Evolutionary conservation across 805 yeast species (phyloP), one percentile per base, ranked within the genome.

Genomic region (Lachancea waltii): DNA sequence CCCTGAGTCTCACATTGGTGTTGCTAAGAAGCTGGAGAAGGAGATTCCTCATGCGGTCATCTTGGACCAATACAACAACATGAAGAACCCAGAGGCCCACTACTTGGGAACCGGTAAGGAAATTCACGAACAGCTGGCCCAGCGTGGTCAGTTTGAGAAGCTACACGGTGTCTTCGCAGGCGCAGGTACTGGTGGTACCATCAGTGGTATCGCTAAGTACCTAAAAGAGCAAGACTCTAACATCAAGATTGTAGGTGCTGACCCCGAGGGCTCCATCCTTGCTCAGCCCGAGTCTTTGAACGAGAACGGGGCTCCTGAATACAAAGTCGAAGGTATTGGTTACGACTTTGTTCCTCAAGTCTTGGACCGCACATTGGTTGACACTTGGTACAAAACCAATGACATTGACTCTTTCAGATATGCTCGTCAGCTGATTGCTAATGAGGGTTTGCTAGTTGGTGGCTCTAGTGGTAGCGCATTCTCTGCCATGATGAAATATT

Each of bases 131-230:
- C 95, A 85, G 63, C 74, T 90, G 11, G 63, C 70, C 18, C 42
- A 53, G 7, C 37, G 59, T 20, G 41, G 50, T 18, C 36, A 45
- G 35, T 59, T 58, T 33, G 85, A 89, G 24, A 73, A 78, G 43
- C 68, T 85, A 38, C 77, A 76, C 38, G 85, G 80, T 44, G 68
- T 85, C 31, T 82, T 85, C 38, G 95, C 95, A 26, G 95, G 95
- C 60, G 95, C 95, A 6, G 95, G 95, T 65, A 85, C 95, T 41
- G 95, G 95, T 64, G 95, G 95, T 65, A 85, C 95, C 38, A 80
- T 85, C 56, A 68, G 84, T 36, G 95, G 95, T 66, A 82, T 83
- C 49, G 76, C 92, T 40, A 71, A 69, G 49, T 85, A 79, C 51
- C 69, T 85, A 59, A 84, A 84, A 66, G 84, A 77, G 58, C 72